Percentiles rank a stretch among this genome's conserved stretches.
phyloP scores from a whole-genome alignment of 176 grass and related monocot species.

The Cenchrus americanus region DNA sequence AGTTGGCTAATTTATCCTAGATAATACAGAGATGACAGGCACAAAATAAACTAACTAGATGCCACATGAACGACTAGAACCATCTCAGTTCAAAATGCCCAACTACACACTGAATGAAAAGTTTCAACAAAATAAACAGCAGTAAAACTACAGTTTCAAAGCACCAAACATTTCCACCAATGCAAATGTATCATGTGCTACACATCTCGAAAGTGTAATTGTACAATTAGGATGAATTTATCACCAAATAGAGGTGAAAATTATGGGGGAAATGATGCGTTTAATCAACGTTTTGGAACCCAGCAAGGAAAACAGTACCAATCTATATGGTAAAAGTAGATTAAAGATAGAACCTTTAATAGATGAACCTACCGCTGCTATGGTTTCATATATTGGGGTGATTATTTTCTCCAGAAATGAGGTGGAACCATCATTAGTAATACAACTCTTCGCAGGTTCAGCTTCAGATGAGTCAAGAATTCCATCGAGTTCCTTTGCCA shows the following conservation, averaged over 20 bases:
- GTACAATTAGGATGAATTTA: background rate
- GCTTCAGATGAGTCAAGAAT: constrained; percentile 90
- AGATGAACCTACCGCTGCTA: constrained; percentile 59
- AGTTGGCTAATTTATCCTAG: constrained; percentile 19
- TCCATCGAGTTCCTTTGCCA: constrained; percentile 94
- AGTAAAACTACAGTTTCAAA: constrained; percentile 2
- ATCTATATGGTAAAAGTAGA: constrained; percentile 34
- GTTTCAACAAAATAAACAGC: background rate
- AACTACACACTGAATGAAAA: constrained; percentile 22
- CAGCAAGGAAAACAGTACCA: constrained; percentile 1
- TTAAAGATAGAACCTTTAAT: constrained; percentile 28
- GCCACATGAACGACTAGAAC: background rate
- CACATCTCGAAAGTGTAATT: background rate
- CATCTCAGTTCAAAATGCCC: background rate
- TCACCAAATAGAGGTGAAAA: background rate
- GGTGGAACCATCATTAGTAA: constrained; percentile 47
- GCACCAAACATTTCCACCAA: background rate
- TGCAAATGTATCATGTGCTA: background rate
- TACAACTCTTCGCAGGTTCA: constrained; percentile 62
- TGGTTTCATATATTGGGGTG: constrained; percentile 82
- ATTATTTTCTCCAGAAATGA: constrained; percentile 82
- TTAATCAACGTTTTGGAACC: background rate
- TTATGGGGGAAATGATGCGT: background rate
- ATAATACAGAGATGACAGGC: background rate
- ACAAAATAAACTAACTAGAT: background rate